Conservation (phyloP, 345 rosid genomes). For the Aurinia saxatilis region DNA sequence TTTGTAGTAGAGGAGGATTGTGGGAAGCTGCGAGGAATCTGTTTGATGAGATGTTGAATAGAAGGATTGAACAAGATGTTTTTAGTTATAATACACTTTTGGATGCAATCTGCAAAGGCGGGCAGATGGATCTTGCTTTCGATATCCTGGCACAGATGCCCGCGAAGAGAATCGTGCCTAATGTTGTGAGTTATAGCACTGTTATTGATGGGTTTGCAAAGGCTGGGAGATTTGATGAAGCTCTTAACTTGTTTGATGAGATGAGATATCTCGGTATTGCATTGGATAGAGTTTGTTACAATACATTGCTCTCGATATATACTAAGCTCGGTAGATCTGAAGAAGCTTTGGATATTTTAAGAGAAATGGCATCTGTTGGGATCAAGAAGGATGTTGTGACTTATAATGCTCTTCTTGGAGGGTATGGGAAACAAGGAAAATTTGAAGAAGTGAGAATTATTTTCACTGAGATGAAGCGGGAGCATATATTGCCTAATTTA, state of each 20-base stretch:
- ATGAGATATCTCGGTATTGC: constrained; percentile 68
- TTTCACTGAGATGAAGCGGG: constrained; percentile 67
- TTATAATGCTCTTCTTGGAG: constrained; percentile 81
- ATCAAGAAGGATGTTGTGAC: constrained; percentile 82
- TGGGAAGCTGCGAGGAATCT: constrained; percentile 79
- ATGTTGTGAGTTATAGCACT: constrained; percentile 86
- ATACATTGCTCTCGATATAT: constrained; percentile 70
- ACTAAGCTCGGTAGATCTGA: constrained; percentile 75
- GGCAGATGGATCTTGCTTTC: constrained; percentile 77
- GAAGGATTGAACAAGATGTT: constrained; percentile 71
- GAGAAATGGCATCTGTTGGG: constrained; percentile 73
- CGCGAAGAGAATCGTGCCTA: constrained; percentile 58
- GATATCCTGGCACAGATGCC: constrained; percentile 80
- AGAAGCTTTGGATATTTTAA: constrained; percentile 65
- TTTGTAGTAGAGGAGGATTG: constrained; percentile 75
- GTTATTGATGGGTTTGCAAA: constrained; percentile 88
- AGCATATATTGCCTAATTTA: constrained; percentile 52
- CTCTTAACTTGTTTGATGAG: constrained; percentile 56
- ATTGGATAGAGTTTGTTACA: constrained; percentile 77
- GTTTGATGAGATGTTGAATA: constrained; percentile 69
- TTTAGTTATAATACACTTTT: constrained; percentile 75
- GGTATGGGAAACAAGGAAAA: constrained; percentile 72
- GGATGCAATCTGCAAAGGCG: constrained; percentile 89
- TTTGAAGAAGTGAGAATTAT: constrained; percentile 52
- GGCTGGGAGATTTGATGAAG: constrained; percentile 65